Conservation (phyloP, 441 rosid genomes). For the Adansonia madagascariensis region DNA sequence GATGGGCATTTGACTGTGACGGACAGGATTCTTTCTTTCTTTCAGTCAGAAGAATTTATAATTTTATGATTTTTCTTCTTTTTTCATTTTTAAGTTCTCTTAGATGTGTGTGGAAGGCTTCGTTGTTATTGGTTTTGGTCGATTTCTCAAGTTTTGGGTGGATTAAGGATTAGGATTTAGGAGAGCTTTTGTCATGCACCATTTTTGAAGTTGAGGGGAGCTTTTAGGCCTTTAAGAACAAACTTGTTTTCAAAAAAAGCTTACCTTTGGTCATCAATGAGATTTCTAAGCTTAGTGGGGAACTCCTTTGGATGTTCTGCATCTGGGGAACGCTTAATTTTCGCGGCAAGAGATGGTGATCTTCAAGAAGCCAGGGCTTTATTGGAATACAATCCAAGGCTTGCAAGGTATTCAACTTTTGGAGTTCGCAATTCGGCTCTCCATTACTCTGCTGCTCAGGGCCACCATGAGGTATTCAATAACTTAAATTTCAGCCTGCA, state of each 20-base stretch:
- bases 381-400: slow-evolving; percentile 89
- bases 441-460: slow-evolving; percentile 98
- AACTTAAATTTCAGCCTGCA: not conserved
- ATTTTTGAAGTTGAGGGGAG: too few relatives aligned
- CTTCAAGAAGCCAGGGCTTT: slow-evolving; percentile 92
- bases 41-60: too few relatives aligned
- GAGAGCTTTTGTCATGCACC: not conserved
- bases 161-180: too few relatives aligned
- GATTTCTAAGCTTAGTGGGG: slow-evolving; percentile 79
- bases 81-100: too few relatives aligned
- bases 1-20: too few relatives aligned
- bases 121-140: too few relatives aligned
- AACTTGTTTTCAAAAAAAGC: not conserved
- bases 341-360: slow-evolving; percentile 97
- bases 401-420: slow-evolving; percentile 86
- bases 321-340: slow-evolving; percentile 91
- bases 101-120: too few relatives aligned
- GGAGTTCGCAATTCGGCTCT: slow-evolving; percentile 95
- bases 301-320: slow-evolving; percentile 98
- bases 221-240: slow-evolving; percentile 11
- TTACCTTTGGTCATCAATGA: slow-evolving; percentile 47
- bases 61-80: too few relatives aligned
- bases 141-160: too few relatives aligned
- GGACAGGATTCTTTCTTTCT: too few relatives aligned
- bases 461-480: slow-evolving; percentile 87